Evolutionary conservation across 2,329 filamentous ascomycete genomes (phyloP), one percentile per base, ranked within the genome.

Genomic region (Calonectria crousiana): DNA sequence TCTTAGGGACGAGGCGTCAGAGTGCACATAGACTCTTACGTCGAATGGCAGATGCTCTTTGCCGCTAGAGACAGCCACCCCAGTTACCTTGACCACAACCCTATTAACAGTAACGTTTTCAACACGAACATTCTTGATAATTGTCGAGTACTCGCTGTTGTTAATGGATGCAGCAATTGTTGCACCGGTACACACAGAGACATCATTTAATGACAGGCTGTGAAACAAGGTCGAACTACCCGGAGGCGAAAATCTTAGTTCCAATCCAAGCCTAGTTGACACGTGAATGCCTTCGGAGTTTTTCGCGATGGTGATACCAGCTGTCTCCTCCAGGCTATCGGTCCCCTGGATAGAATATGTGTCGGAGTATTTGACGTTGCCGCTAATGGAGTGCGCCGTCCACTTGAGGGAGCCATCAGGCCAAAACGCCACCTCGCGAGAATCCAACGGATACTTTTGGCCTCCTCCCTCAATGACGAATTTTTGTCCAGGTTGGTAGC

Each of bases 391-490:
- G 78, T 92, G 90, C 5, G 86, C 90, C 2, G 88, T 90, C 90
- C 90, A 92, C 78, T 92, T 92, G 73, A 91, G 84, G 0, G 90
- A 91, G 20, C 88, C 89, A 80, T 92, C 90, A 2, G 88, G 85
- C 90, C 90, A 92, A 78, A 72, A 77, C 16, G 75, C 76, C 71
- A 77, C 41, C 44, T 77, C 75, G 13, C 75, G 76, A 18, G 66
- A 75, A 26, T 75, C 76, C 32, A 77, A 49, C 8, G 75, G 68
- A 49, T 75, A 64, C 14, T 44, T 28, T 13, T 64, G 49, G 16
- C 41, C 65, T 3, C 47, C 32, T 28, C 65, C 67, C 56, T 72
- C 49, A 23, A 77, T 76, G 23, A 64, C 32, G 20, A 77, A 77
- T 11, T 64, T 36, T 51, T 77, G 76, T 0, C 76, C 76, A 1